Evolutionary conservation across 768 basidiomycete species (phyloP), one percentile per base, ranked within the genome.

Genomic region (Gelatoporia subvermispora): DNA sequence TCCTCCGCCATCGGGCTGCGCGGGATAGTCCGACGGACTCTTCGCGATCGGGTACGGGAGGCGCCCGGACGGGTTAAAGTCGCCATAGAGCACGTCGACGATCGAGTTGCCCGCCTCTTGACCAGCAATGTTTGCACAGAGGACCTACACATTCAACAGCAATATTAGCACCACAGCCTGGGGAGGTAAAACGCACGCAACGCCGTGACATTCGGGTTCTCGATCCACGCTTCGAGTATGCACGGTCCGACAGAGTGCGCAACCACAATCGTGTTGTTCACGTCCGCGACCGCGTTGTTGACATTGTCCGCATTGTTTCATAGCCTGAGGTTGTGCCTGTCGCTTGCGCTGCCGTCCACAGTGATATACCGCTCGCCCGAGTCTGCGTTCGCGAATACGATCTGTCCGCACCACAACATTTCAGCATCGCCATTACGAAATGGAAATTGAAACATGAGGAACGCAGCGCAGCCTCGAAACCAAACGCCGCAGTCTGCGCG

Each of bases 291-390:
- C 0, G 85, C 77, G 8, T 73, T 68, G 34, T 93, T 77, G 10
- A 93, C 75, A 3, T 73, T 68, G 57, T 91, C 85, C 8, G 86
- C 89, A 35, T 75, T 76, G 48, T 78, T 73, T 88, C 88, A 88
- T 0, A 85, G 77, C 0, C 84, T 87, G 31, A 88, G 65, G 65
- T 88, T 88, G 43, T 79, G 78, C 42, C 84, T 68, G 60, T 92
- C 89, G 24, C 88, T 88, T 50, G 75, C 73, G 58, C 89, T 92
- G 4, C 84, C 86, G 54, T 88, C 87, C 11, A 89, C 84, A 16
- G 80, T 82, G 56, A 90, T 84, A 60, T 88, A 89, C 15, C 70
- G 79, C 68, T 94, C 93, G 20, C 93, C 93, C 5, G 88, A 91
- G 62, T 93, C 85, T 2, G 87, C 75, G 52, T 83, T 81, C 54